Conservation (phyloP, 257 asterid species). For the Plantago major region DNA sequence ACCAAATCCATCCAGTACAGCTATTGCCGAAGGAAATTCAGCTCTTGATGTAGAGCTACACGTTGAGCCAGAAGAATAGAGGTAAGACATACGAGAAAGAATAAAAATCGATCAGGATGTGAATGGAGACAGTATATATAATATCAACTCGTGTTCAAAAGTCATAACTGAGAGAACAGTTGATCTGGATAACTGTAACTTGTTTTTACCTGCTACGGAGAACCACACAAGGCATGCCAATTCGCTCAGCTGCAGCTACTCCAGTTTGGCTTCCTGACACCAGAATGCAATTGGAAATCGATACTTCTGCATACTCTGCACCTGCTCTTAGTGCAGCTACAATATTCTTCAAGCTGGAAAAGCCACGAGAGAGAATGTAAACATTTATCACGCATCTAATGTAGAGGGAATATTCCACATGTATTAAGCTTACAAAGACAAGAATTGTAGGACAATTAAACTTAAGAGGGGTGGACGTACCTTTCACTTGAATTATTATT, state of each 20-base stretch:
- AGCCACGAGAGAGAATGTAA: background rate
- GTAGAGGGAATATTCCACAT: background rate
- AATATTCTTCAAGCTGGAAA: slow-evolving; percentile 55
- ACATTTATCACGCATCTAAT: background rate
- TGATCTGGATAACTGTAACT: background rate
- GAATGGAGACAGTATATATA: too few species aligned
- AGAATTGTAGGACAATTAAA: too few species aligned
- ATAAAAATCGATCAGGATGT: background rate
- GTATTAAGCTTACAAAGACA: too few species aligned
- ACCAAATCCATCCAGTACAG: slow-evolving; percentile 80
- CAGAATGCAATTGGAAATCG: slow-evolving; percentile 55
- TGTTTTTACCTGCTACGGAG: slow-evolving; percentile 83
- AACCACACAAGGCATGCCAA: slow-evolving; percentile 78
- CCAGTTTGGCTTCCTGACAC: slow-evolving; percentile 86
- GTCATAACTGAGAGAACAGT: background rate
- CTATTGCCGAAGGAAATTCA: slow-evolving; percentile 62
- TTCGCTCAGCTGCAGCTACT: slow-evolving; percentile 75
- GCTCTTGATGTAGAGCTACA: slow-evolving; percentile 78
- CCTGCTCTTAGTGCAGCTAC: slow-evolving; percentile 86
- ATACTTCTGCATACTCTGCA: slow-evolving; percentile 64
- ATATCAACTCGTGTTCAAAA: background rate
- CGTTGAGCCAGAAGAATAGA: slow-evolving; percentile 10
- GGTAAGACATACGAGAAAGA: background rate
- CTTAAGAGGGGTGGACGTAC: slow-evolving; percentile 20
- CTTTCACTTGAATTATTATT: slow-evolving; percentile 70